phyloP scores from a whole-genome alignment of 345 rosid species.

The Sonneratia caseolaris region DNA sequence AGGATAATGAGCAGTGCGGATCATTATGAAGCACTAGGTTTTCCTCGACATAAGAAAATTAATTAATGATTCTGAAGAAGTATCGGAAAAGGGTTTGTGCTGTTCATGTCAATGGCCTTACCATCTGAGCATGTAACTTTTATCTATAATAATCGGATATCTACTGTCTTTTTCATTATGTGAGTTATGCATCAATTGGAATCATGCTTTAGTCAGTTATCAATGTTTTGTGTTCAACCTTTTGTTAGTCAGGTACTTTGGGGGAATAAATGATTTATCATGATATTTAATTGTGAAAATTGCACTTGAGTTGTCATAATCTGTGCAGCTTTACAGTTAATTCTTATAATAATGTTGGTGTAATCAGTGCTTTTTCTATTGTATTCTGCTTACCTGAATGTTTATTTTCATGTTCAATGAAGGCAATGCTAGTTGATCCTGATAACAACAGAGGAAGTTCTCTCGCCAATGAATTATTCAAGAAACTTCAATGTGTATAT shows the following conservation, averaged over 20 bases:
- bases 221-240: neutral
- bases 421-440: conserved; percentile 99
- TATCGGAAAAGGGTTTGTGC: conserved; percentile 70
- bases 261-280: neutral
- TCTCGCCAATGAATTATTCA: conserved; percentile 87
- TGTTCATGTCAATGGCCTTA: neutral
- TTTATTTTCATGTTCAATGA: conserved; percentile 10
- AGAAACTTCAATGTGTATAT: conserved; percentile 92
- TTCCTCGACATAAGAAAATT: conserved; percentile 57
- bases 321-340: neutral
- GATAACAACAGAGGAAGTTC: conserved; percentile 96
- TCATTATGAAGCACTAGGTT: conserved; percentile 84
- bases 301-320: neutral
- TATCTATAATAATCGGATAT: neutral
- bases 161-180: neutral
- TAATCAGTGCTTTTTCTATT: conserved; percentile 3
- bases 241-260: neutral
- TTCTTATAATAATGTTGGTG: neutral
- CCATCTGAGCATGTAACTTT: neutral
- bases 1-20: conserved; percentile 62
- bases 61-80: conserved; percentile 55
- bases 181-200: neutral
- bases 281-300: neutral
- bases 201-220: neutral
- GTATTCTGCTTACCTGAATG: neutral